Percentiles rank a stretch among this genome's conserved stretches.
Conservation (phyloP, 169 alveolate species). For the Plasmodium gonderi region DNA sequence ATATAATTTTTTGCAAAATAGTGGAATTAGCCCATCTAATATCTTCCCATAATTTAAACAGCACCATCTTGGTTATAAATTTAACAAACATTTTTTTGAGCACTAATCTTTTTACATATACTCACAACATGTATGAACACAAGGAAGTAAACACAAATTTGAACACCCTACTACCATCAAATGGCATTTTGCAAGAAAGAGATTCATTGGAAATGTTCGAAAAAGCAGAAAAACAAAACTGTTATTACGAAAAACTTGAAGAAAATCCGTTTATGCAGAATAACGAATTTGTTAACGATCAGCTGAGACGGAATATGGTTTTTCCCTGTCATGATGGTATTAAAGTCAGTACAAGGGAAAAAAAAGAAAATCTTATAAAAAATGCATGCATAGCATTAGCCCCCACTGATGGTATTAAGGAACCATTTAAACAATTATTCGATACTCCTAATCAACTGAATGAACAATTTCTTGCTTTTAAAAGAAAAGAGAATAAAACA, state of each 20-base stretch:
- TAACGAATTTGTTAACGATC: neutral
- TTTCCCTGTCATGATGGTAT: no score
- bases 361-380: neutral
- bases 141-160: neutral
- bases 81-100: neutral
- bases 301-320: no score
- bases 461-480: neutral
- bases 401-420: neutral
- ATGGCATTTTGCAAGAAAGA: neutral
- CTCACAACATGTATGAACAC: neutral
- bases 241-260: neutral
- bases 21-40: conserved; percentile 7
- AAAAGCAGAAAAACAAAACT: neutral
- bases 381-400: neutral
- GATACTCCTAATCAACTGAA: neutral
- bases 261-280: neutral
- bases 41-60: conserved; percentile 16
- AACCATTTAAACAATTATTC: neutral
- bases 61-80: conserved; percentile 25
- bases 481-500: neutral
- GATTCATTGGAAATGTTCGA: neutral
- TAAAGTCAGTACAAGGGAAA: neutral
- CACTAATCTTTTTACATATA: neutral
- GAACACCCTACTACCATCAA: neutral
- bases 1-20: conserved; percentile 32